A percentile compares a stretch with the other conserved stretches of the same genome.
phyloP scores from a whole-genome alignment of 805 yeast genomes.

The Ogataea glucozyma region DNA sequence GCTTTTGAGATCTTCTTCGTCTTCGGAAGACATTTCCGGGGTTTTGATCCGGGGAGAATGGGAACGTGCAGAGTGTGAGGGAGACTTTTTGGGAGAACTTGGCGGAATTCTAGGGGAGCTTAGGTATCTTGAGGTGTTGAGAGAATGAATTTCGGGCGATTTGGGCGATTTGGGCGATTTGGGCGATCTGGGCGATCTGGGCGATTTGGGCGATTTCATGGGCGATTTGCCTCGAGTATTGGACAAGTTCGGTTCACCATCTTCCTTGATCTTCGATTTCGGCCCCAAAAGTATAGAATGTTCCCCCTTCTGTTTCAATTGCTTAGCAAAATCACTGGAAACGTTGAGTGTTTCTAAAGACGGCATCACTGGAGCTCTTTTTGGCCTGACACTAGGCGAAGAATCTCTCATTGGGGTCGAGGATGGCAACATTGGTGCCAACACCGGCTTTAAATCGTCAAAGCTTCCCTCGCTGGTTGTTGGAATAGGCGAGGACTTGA shows the following conservation, averaged over 20 bases:
- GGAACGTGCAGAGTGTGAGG: not conserved
- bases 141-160: too few species aligned
- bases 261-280: not conserved
- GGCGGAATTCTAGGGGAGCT: slow-evolving; percentile 6
- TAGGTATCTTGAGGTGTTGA: too few species aligned
- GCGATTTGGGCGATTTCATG: too few species aligned
- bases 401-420: slow-evolving; percentile 21
- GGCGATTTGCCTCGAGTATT: not conserved
- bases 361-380: slow-evolving; percentile 10
- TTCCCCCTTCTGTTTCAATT: not conserved
- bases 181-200: too few species aligned
- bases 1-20: slow-evolving; percentile 22
- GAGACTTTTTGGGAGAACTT: slow-evolving; percentile 8
- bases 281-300: slow-evolving; percentile 15
- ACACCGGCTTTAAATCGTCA: slow-evolving; percentile 7
- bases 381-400: slow-evolving; percentile 10
- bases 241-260: slow-evolving; percentile 10
- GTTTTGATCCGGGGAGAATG: slow-evolving; percentile 14
- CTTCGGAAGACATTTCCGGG: slow-evolving; percentile 23
- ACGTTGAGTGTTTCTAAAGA: slow-evolving; percentile 13
- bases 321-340: slow-evolving; percentile 15
- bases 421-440: slow-evolving; percentile 18
- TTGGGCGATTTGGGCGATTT: too few species aligned
- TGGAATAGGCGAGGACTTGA: slow-evolving; percentile 8
- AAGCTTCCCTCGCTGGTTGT: not conserved